phyloP scores from a whole-genome alignment of 2,329 filamentous ascomycete species.

The Penicillium verrucosum region DNA sequence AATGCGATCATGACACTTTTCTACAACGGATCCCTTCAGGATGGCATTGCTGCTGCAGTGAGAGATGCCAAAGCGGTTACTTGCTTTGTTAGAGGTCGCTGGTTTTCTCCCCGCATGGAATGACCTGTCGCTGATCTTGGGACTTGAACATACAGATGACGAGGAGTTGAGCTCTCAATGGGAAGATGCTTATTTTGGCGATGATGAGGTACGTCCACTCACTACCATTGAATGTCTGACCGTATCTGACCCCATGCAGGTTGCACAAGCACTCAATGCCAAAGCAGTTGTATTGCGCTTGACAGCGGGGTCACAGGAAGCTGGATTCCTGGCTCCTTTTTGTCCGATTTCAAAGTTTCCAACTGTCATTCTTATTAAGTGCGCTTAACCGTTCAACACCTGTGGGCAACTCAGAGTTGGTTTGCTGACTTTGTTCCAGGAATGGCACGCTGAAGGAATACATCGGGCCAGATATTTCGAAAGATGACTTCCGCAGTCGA shows the following conservation, averaged over 20 bases:
- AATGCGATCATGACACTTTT: slow-evolving; percentile 60
- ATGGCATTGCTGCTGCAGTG: slow-evolving; percentile 74
- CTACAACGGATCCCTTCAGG: slow-evolving; percentile 73
- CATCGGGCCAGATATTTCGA: slow-evolving; percentile 61
- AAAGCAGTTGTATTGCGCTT: slow-evolving; percentile 70
- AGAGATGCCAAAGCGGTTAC: slow-evolving; percentile 72
- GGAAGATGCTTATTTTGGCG: slow-evolving; percentile 64
- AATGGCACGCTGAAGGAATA: slow-evolving; percentile 77
- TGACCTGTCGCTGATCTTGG: slow-evolving; percentile 10
- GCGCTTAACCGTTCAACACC: slow-evolving; percentile 23
- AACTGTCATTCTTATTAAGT: slow-evolving; percentile 74
- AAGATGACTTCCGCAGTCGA: slow-evolving; percentile 63
- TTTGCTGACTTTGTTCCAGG: slow-evolving; percentile 38
- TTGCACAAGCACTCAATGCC: slow-evolving; percentile 55
- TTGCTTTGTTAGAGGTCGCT: slow-evolving; percentile 76
- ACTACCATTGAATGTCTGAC: not conserved
- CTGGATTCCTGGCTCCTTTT: slow-evolving; percentile 75
- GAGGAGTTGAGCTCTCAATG: slow-evolving; percentile 66
- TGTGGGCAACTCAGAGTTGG: not conserved
- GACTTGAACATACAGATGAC: slow-evolving; percentile 54
- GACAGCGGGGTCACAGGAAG: slow-evolving; percentile 71
- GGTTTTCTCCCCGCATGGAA: slow-evolving; percentile 15
- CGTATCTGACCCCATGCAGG: slow-evolving; percentile 38
- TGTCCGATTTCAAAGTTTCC: slow-evolving; percentile 78
- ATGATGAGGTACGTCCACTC: slow-evolving; percentile 50